Conservation (phyloP, 2,329 filamentous ascomycete genomes). For the Fusarium annulatum region DNA sequence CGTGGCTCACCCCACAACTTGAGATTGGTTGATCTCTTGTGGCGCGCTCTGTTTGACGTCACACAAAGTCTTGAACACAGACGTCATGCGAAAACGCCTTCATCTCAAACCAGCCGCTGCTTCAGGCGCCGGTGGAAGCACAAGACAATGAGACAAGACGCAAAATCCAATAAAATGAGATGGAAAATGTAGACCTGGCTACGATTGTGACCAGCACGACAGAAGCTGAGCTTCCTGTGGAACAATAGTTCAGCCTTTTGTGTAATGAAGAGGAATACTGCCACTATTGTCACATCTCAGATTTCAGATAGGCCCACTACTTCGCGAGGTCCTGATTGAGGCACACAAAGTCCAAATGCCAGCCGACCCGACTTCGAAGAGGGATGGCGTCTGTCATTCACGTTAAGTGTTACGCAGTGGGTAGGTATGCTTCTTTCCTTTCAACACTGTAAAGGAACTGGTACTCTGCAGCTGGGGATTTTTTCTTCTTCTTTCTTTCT, state of each 20-base stretch:
- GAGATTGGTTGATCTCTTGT: conserved; percentile 47
- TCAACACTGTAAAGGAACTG: background rate
- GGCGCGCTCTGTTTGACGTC: conserved; percentile 47
- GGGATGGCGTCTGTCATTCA: background rate
- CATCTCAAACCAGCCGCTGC: conserved; percentile 37
- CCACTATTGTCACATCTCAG: background rate
- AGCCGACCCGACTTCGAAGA: background rate
- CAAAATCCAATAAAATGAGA: conserved; percentile 5
- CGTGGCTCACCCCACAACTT: conserved; percentile 38
- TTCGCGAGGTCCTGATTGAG: conserved; percentile 1
- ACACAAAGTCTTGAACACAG: conserved; percentile 29
- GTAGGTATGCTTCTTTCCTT: background rate
- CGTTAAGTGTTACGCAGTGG: conserved; percentile 14
- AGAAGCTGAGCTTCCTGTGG: conserved; percentile 22
- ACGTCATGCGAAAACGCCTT: conserved; percentile 41
- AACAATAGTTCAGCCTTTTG: conserved; percentile 1
- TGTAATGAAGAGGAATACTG: background rate
- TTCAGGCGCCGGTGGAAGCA: conserved; percentile 35
- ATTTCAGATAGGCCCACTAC: conserved; percentile 2
- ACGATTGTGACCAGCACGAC: conserved; percentile 14
- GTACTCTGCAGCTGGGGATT: background rate
- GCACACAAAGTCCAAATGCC: background rate
- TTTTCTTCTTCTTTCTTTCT: background rate
- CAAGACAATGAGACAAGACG: conserved; percentile 30
- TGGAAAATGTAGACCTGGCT: background rate